A percentile compares a stretch with the other conserved stretches of the same genome.
Conservation (phyloP, 2,329 filamentous ascomycete species). For the Pestalotiopsis sp. region DNA sequence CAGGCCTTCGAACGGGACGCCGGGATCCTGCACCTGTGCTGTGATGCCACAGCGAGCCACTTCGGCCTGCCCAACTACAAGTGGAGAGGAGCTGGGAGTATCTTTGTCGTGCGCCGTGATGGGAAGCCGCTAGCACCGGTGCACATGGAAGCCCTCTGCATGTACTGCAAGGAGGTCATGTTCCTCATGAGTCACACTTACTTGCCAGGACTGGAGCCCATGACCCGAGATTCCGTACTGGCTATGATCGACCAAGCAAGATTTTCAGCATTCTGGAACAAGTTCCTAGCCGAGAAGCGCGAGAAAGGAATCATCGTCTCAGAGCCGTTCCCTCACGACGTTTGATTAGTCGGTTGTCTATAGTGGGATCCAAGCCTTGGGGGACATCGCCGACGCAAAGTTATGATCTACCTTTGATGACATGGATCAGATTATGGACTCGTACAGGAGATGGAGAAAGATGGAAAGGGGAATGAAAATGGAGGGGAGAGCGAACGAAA, state of each 20-base stretch:
- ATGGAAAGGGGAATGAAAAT: no score
- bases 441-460: not conserved
- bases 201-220: not conserved
- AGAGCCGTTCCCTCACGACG: not conserved
- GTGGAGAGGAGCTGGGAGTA: slow-evolving; percentile 12
- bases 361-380: not conserved
- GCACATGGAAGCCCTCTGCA: slow-evolving; percentile 11
- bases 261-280: not conserved
- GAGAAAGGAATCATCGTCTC: not conserved
- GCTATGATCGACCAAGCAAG: not conserved
- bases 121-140: slow-evolving; percentile 12
- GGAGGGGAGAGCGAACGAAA: no score
- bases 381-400: not conserved
- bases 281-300: not conserved
- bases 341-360: not conserved
- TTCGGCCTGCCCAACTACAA: slow-evolving; percentile 3
- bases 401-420: not conserved
- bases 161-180: slow-evolving; percentile 2
- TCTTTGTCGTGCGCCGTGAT: slow-evolving; percentile 13
- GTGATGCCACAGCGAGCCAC: not conserved
- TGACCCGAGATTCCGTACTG: not conserved
- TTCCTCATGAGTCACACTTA: not conserved
- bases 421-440: not conserved
- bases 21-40: not conserved
- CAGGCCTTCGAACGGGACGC: not conserved